These are phyloP conservation scores for Septoria petroselini DNA, from an alignment of 2,329 filamentous ascomycete species.

Conservation along the genomic window DNA sequence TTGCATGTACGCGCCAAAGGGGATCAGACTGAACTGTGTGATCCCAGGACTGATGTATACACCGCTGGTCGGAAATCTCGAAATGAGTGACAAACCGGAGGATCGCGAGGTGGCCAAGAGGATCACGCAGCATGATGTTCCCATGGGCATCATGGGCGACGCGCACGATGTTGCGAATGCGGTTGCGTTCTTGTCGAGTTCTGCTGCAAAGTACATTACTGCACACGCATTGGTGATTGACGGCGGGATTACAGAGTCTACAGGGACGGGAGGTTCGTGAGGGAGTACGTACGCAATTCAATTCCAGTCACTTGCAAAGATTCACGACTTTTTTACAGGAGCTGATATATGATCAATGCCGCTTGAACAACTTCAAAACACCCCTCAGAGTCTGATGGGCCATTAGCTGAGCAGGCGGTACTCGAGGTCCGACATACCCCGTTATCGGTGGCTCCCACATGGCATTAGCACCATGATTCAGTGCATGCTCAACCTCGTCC, in stretches of 20 bases:
- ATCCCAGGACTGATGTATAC: conserved; percentile 58
- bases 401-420: conserved; percentile 25
- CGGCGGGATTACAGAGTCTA: conserved; percentile 32
- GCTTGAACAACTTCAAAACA: conserved; percentile 25
- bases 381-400: conserved; percentile 26
- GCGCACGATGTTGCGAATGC: conserved; percentile 71
- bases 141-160: conserved; percentile 58
- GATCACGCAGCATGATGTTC: conserved; percentile 56
- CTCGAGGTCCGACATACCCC: conserved; percentile 25
- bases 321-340: too few species aligned
- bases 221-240: conserved; percentile 63
- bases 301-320: too few species aligned
- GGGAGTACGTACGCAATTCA: too few species aligned
- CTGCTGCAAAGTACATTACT: conserved; percentile 80
- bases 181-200: conserved; percentile 81
- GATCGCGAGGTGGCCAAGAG: conserved; percentile 51
- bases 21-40: conserved; percentile 53
- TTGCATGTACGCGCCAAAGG: conserved; percentile 49
- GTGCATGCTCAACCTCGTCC: conserved; percentile 26
- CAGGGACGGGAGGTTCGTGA: conserved; percentile 25
- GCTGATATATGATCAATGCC: conserved; percentile 1
- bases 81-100: conserved; percentile 44
- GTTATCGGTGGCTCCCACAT: conserved; percentile 30
- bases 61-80: conserved; percentile 49
- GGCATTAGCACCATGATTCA: conserved; percentile 25